Percentiles rank a stretch among this genome's conserved stretches.
Conservation (phyloP, 805 yeast genomes). For the Yamadazyma takamatsuzukensis region DNA sequence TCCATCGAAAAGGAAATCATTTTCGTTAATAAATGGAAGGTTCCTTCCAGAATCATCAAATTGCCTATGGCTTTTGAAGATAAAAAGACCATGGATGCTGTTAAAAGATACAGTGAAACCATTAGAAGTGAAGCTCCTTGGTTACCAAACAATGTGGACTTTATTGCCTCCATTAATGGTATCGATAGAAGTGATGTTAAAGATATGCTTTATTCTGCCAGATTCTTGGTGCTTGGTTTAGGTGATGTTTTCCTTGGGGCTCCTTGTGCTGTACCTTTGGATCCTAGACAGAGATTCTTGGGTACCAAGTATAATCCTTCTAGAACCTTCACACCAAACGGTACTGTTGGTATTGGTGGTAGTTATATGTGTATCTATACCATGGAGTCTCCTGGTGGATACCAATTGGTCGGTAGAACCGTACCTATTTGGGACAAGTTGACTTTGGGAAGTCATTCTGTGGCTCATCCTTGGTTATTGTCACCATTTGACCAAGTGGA, state of each 20-base stretch:
- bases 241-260: conserved; percentile 98
- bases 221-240: conserved; percentile 87
- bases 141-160: conserved; percentile 97
- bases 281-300: conserved; percentile 88
- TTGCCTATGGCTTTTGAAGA: conserved; percentile 98
- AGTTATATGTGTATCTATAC: conserved; percentile 98
- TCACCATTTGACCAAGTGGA: conserved; percentile 92
- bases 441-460: conserved; percentile 63
- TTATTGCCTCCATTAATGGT: conserved; percentile 85
- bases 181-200: conserved; percentile 71
- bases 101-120: conserved; percentile 87
- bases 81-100: conserved; percentile 82
- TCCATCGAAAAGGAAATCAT: conserved; percentile 75
- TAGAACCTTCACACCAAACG: conserved; percentile 92
- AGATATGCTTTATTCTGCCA: conserved; percentile 83
- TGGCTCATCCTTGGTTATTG: conserved; percentile 77
- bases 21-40: conserved; percentile 77
- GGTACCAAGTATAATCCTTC: conserved; percentile 97
- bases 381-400: conserved; percentile 98
- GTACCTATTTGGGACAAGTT: conserved; percentile 97
- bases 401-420: conserved; percentile 94
- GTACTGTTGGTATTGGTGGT: conserved; percentile 97
- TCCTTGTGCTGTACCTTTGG: conserved; percentile 97
- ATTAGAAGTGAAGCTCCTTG: conserved; percentile 93
- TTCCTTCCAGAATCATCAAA: conserved; percentile 75